Percentiles rank a stretch among this genome's conserved stretches.
phyloP scores from a whole-genome alignment of 257 asterid genomes.

The Salvia miltiorrhiza region DNA sequence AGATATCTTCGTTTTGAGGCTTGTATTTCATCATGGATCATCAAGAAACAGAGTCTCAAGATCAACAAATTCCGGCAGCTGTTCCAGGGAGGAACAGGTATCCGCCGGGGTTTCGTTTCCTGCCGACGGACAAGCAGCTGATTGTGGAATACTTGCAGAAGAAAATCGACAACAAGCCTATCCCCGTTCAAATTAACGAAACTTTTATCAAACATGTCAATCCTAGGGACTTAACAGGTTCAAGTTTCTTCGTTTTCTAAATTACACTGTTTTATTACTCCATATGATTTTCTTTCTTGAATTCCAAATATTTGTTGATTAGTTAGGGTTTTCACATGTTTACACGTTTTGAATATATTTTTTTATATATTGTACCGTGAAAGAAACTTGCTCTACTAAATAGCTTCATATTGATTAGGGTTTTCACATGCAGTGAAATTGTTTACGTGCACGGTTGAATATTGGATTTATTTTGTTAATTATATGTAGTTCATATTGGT shows the following conservation, averaged over 20 bases:
- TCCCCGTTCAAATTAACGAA: neutral
- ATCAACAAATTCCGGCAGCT: neutral
- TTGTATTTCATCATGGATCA: neutral
- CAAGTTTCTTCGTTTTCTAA: neutral
- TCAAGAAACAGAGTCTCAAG: neutral
- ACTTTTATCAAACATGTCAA: neutral
- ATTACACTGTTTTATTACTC: too few relatives aligned
- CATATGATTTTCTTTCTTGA: neutral
- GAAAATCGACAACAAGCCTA: neutral
- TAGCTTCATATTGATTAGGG: too few relatives aligned
- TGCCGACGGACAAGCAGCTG: constrained; percentile 7
- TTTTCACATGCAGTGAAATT: too few relatives aligned
- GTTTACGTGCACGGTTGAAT: too few relatives aligned
- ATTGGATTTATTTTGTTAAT: too few relatives aligned
- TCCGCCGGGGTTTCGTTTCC: constrained; percentile 10
- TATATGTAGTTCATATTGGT: too few relatives aligned
- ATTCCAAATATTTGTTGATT: too few relatives aligned
- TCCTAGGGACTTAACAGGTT: neutral
- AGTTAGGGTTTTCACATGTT: too few relatives aligned
- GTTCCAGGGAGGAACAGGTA: neutral
- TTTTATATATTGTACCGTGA: too few relatives aligned
- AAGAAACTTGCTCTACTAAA: too few relatives aligned
- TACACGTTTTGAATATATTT: too few relatives aligned
- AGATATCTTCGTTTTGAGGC: neutral
- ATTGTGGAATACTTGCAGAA: neutral